phyloP scores from a whole-genome alignment of 2,329 filamentous ascomycete genomes.

The Penicillium sp. region DNA sequence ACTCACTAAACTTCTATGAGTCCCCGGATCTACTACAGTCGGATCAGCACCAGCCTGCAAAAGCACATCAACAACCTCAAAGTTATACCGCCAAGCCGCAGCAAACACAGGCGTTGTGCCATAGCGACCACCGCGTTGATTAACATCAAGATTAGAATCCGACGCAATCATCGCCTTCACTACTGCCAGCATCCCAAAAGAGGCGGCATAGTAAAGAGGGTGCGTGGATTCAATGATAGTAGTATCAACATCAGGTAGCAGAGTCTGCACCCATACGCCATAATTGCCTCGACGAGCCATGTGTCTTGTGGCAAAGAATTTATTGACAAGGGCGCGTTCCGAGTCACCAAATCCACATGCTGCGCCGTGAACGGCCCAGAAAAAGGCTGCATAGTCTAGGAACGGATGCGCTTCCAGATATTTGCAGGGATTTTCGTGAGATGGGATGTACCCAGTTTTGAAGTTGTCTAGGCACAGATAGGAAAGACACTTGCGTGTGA shows the following conservation, averaged over 20 bases:
- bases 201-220: slow-evolving; percentile 19
- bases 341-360: slow-evolving; percentile 3
- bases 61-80: slow-evolving; percentile 13
- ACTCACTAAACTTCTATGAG: slow-evolving; percentile 7
- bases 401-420: slow-evolving; percentile 4
- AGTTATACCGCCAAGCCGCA: slow-evolving; percentile 12
- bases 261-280: slow-evolving; percentile 14
- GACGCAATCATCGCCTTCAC: slow-evolving; percentile 13
- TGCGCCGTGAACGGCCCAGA: slow-evolving; percentile 14
- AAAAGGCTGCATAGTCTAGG: slow-evolving; percentile 14
- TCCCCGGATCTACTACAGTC: slow-evolving; percentile 12
- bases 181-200: slow-evolving; percentile 17
- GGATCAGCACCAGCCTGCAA: slow-evolving; percentile 20
- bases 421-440: neutral
- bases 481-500: slow-evolving; percentile 14
- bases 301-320: slow-evolving; percentile 12
- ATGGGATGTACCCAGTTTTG: slow-evolving; percentile 9
- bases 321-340: slow-evolving; percentile 7
- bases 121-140: slow-evolving; percentile 16
- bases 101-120: slow-evolving; percentile 17
- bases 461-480: slow-evolving; percentile 19
- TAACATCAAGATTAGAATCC: slow-evolving; percentile 14
- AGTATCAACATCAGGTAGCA: slow-evolving; percentile 4
- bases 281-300: slow-evolving; percentile 16
- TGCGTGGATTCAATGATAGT: slow-evolving; percentile 12